Conservation (phyloP, 1,139 yeast species). For the Magnusiomyces suaveolens region DNA sequence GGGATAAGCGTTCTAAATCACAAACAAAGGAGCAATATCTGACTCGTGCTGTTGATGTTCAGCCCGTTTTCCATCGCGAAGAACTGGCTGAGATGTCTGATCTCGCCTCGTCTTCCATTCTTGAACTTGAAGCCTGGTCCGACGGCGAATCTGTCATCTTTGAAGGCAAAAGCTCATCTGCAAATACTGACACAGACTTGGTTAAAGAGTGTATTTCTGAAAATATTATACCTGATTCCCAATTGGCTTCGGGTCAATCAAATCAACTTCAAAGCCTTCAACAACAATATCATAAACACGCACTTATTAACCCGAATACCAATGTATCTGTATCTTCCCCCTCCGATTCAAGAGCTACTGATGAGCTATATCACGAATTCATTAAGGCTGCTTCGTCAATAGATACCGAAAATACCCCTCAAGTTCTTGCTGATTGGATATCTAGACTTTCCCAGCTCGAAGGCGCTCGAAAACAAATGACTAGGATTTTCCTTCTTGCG, state of each 20-base stretch:
- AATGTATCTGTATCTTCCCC: neutral
- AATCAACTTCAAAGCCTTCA: slow-evolving; percentile 1
- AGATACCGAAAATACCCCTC: slow-evolving; percentile 22
- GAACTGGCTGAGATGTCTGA: slow-evolving; percentile 82
- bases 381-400: slow-evolving; percentile 46
- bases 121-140: slow-evolving; percentile 78
- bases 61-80: slow-evolving; percentile 88
- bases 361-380: slow-evolving; percentile 59
- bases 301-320: neutral
- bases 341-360: slow-evolving; percentile 25
- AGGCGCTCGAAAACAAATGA: slow-evolving; percentile 40
- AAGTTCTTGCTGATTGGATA: slow-evolving; percentile 37
- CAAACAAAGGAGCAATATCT: slow-evolving; percentile 88
- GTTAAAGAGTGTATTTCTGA: neutral
- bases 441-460: slow-evolving; percentile 41
- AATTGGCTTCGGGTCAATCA: neutral
- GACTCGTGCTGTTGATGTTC: slow-evolving; percentile 88
- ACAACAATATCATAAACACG: neutral
- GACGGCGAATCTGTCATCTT: slow-evolving; percentile 52
- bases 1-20: slow-evolving; percentile 95
- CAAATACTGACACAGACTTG: neutral
- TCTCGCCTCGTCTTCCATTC: slow-evolving; percentile 62
- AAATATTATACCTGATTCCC: neutral
- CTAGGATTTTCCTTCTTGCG: slow-evolving; percentile 56
- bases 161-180: slow-evolving; percentile 20